Evolutionary conservation across 202 grass and related monocot species (phyloP), one percentile per base, ranked within the genome.

Genomic region (Carex sylvatica): DNA sequence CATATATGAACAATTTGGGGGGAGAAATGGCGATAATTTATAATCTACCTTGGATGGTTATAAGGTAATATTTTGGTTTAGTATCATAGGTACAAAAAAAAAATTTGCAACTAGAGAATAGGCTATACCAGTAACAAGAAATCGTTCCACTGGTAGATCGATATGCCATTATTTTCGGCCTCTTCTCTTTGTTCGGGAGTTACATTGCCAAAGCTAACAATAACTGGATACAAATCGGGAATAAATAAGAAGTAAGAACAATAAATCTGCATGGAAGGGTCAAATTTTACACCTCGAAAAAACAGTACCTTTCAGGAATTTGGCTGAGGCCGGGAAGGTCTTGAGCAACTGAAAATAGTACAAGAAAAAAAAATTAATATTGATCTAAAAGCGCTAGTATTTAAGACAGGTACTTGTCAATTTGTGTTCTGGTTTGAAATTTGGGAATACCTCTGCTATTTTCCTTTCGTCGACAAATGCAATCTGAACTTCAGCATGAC

Each of bases 401-500:
- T 28, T 54, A 54, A 2, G 52, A 16, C 26, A 46, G n/a, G 13
- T 47, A 81, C 12, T 64, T 19, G 47, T 22, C 23, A 20, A 80
- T 28, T 4, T 18, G 2, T 14, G 10, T 40, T n/a, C n/a, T n/a
- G n/a, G n/a, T n/a, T 67, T 82, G 49, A 22, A 15, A 79, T 11
- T 62, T 82, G 31, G 72, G 70, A n/a, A 3, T 89, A 97, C 94
- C 94, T 97, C 94, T 82, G 20, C 87, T 53, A 97, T 91, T 80
- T 97, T 97, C 80, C 90, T 97, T 83, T 92, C 94, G 60, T 97
- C 90, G 23, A 87, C 85, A 84, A 97, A 97, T 86, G 85, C 92
- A 88, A 97, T 94, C 61, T 91, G 71, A 54, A 94, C 87, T 86
- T 94, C 94, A 59, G 90, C 90, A 88, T 97, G 94, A 83, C 85